Conservation (phyloP, 257 asterid species). For the Jaltomata sinuosa region DNA sequence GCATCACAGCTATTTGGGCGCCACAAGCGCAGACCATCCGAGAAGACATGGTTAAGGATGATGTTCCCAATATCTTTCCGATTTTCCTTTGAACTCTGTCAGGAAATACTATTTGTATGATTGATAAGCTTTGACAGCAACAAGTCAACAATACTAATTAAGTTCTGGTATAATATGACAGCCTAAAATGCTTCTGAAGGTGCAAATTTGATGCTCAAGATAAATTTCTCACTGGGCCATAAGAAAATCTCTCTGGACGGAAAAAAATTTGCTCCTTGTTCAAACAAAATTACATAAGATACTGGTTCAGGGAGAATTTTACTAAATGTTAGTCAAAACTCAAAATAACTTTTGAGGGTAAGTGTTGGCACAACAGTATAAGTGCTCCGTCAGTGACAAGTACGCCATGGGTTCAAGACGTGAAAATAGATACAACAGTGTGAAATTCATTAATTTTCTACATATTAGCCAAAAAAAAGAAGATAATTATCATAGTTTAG, state of each 20-base stretch:
- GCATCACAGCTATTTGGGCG: constrained; percentile 51
- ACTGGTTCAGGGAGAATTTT: not conserved
- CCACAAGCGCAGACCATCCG: constrained; percentile 66
- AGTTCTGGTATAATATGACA: not conserved
- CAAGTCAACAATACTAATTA: not conserved
- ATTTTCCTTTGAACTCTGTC: not conserved
- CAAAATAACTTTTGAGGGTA: not conserved
- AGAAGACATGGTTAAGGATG: constrained; percentile 69
- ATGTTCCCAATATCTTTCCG: constrained; percentile 16
- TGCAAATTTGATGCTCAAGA: not conserved
- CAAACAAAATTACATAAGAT: not conserved
- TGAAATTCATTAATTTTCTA: not conserved
- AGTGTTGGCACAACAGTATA: not conserved
- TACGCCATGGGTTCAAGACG: not conserved
- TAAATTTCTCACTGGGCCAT: not conserved
- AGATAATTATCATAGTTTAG: not conserved
- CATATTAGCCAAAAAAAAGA: not conserved
- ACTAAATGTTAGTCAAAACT: not conserved
- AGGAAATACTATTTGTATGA: not conserved
- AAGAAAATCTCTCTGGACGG: not conserved
- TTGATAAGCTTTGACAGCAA: not conserved
- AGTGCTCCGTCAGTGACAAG: not conserved
- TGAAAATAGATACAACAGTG: not conserved
- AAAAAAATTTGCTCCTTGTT: not conserved
- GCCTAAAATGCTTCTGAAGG: not conserved